These are phyloP conservation scores for Letharia columbiana DNA, from an alignment of 495 filamentous ascomycete species.

Conservation along the genomic window DNA sequence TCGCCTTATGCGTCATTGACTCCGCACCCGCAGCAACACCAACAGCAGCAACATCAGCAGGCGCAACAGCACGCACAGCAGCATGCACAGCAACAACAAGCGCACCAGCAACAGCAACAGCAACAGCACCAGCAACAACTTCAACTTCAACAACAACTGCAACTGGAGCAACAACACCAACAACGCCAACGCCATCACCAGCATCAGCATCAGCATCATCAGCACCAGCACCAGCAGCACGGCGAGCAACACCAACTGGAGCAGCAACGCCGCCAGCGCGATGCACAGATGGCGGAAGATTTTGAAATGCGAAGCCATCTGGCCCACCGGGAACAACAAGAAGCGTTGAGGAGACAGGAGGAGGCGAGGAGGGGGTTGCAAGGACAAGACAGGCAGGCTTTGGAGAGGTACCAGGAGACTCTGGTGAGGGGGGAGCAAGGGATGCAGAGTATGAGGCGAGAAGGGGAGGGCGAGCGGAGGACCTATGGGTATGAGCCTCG, in stretches of 20 bases:
- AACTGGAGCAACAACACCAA: not conserved
- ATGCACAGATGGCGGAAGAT: not conserved
- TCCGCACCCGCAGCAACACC: constrained; percentile 19
- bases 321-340: not conserved
- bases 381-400: not conserved
- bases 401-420: not conserved
- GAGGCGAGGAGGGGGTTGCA: not conserved
- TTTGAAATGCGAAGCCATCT: not conserved
- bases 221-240: not conserved
- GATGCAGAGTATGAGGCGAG: constrained; percentile 2
- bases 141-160: constrained; percentile 6
- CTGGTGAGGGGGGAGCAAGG: not conserved
- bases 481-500: not conserved
- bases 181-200: not conserved
- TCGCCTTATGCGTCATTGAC: constrained; percentile 21
- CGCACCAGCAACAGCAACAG: constrained; percentile 5
- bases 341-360: not conserved
- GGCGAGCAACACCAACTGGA: constrained; percentile 3
- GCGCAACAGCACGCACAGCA: constrained; percentile 4
- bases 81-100: constrained; percentile 7
- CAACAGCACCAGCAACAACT: constrained; percentile 10
- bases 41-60: constrained; percentile 12
- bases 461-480: constrained; percentile 2
- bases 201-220: not conserved
- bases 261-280: constrained; percentile 12